Evolutionary conservation across 768 basidiomycete genomes (phyloP).

Genomic region (Lactarius tabidus): DNA sequence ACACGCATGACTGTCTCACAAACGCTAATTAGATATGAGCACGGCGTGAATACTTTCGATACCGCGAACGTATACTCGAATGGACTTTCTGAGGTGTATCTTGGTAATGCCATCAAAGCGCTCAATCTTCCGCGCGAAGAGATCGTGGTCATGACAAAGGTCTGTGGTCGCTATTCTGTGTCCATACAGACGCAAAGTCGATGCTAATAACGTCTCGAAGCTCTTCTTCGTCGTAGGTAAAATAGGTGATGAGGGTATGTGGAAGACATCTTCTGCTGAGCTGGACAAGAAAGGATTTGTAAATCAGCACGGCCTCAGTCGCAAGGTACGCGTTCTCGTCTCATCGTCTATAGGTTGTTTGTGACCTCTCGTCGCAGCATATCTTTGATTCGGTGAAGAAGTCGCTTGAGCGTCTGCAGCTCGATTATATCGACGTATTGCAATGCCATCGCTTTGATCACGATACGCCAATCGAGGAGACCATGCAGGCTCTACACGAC

Average conservation of each 20-base stretch:
- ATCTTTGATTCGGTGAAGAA: constrained; percentile 67
- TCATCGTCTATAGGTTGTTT: neutral
- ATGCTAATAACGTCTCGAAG: neutral
- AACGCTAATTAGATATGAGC: constrained; percentile 41
- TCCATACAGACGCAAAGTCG: neutral
- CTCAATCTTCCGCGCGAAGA: constrained; percentile 39
- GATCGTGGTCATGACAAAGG: constrained; percentile 45
- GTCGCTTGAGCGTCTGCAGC: constrained; percentile 60
- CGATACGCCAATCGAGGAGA: constrained; percentile 33
- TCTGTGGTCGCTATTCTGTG: constrained; percentile 1
- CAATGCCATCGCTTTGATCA: constrained; percentile 46
- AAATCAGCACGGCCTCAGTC: constrained; percentile 36
- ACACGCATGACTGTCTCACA: constrained; percentile 17
- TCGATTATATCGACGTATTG: constrained; percentile 73
- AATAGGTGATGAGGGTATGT: neutral
- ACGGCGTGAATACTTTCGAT: constrained; percentile 62
- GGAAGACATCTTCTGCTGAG: neutral
- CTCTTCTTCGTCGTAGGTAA: constrained; percentile 7
- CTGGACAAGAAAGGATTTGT: constrained; percentile 33
- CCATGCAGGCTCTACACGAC: constrained; percentile 39
- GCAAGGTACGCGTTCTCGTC: constrained; percentile 32
- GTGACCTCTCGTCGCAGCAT: constrained; percentile 40
- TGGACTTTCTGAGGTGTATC: constrained; percentile 34
- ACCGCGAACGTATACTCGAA: constrained; percentile 43
- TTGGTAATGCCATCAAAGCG: constrained; percentile 43